Evolutionary conservation across 768 basidiomycete genomes (phyloP), one percentile per base, ranked within the genome.

Genomic region (Filobasidium floriforme): DNA sequence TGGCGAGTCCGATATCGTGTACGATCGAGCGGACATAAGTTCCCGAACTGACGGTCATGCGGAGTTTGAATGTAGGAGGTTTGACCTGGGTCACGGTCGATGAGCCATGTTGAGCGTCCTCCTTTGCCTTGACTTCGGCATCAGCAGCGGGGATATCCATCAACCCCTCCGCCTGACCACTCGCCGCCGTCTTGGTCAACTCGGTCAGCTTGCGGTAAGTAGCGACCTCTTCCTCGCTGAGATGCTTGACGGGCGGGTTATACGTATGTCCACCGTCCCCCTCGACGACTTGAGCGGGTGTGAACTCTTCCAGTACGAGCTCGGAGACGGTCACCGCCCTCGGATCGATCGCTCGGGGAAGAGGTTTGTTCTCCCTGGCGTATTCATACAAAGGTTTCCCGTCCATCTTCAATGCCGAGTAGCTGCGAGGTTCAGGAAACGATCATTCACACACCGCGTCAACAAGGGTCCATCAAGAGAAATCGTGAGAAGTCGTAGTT

Each of bases 351-450:
- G 94, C 89, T 10, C 92, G 86, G 40, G 96, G 96, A 18, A 99
- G 84, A 0, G 93, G 90, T 51, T 88, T 89, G 9, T 89, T 89
- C 73, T 88, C 83, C 1, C 96, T 86, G 22, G 96, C 96, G 75
- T 98, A 99, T 72, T 98, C 93, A 76, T 98, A 91, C 41, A 98
- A 78, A 0, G 91, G 91, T 77, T 85, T 90, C 0, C 96, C 96
- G 70, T 98, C 92, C 93, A 98, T 98, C 79, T 98, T 98, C 41
- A 98, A 82, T 1, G 96, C 96, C 11, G 96, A 98, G 80, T 93
- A 99, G 75, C 94, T 97, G 75, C 59, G 49, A 6, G 24, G 9
- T 46, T 3, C 24, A 24, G 15, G 44, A 41, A 60, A 41, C 18
- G 24, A 57, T n/a, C n/a, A n/a, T n/a, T n/a, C n/a, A n/a, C n/a